Percentiles rank a stretch among this genome's conserved stretches.
These are phyloP conservation scores for Bombardia bombarda DNA, from an alignment of 495 filamentous ascomycete genomes.

Conservation along the genomic window DNA sequence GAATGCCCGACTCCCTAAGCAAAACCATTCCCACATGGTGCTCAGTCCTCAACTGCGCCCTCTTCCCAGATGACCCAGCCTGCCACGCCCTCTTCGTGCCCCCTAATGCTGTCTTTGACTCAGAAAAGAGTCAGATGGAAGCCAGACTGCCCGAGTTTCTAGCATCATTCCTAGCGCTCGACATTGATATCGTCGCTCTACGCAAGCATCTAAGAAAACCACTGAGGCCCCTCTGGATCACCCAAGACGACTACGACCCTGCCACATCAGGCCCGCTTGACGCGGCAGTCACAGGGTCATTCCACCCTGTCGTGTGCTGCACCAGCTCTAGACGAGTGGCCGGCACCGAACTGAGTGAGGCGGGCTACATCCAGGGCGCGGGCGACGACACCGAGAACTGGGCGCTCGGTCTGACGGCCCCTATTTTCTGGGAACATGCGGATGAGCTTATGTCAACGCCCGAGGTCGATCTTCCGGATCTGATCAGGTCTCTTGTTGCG, in stretches of 20 bases:
- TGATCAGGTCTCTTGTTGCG: constrained; percentile 52
- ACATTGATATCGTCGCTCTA: constrained; percentile 24
- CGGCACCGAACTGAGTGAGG: constrained; percentile 55
- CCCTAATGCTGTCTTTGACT: constrained; percentile 55
- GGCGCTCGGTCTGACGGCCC: constrained; percentile 68
- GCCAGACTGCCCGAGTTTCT: constrained; percentile 59
- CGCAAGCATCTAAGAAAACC: constrained; percentile 43
- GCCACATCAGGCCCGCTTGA: too few species aligned
- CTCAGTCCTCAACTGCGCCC: constrained; percentile 67
- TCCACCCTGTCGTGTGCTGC: constrained; percentile 67
- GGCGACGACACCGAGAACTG: constrained; percentile 91
- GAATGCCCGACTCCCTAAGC: constrained; percentile 85
- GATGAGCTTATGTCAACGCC: constrained; percentile 45
- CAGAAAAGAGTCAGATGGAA: constrained; percentile 76
- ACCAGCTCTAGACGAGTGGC: constrained; percentile 63
- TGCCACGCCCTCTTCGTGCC: constrained; percentile 55
- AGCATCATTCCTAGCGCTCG: constrained; percentile 42
- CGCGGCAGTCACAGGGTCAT: constrained; percentile 32
- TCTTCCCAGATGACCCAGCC: constrained; percentile 54
- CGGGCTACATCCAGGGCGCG: constrained; percentile 87
- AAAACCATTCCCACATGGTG: constrained; percentile 96
- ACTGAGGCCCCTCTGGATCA: constrained; percentile 56
- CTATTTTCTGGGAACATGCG: constrained; percentile 67
- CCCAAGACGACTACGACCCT: constrained; percentile 26
- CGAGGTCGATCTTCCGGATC: constrained; percentile 55